Evolutionary conservation across 805 yeast species (phyloP).

Genomic region (Spathaspora boniae): DNA sequence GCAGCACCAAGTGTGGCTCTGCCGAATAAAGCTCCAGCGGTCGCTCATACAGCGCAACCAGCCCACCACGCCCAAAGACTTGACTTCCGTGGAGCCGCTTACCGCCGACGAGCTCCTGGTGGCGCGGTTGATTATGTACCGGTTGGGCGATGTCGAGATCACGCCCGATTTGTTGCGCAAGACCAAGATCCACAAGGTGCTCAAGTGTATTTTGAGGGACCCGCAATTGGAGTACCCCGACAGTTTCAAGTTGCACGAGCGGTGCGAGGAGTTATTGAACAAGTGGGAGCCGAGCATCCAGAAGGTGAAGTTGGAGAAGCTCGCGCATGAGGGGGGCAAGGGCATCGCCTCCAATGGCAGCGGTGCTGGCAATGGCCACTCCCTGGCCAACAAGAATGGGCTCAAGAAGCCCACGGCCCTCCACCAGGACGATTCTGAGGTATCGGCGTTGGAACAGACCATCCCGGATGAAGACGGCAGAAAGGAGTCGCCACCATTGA

Average conservation of each 20-base stretch:
- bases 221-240: conserved; percentile 38
- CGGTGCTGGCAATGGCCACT: not conserved
- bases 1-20: conserved; percentile 44
- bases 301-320: conserved; percentile 32
- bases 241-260: conserved; percentile 44
- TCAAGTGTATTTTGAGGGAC: conserved; percentile 44
- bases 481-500: conserved; percentile 3
- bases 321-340: conserved; percentile 4
- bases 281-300: conserved; percentile 40
- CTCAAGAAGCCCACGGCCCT: not conserved
- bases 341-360: no score
- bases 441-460: conserved; percentile 18
- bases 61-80: conserved; percentile 36
- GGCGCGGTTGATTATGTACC: conserved; percentile 36
- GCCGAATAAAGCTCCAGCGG: conserved; percentile 47
- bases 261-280: conserved; percentile 37
- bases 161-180: conserved; percentile 35
- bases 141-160: conserved; percentile 42
- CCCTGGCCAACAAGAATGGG: conserved; percentile 4
- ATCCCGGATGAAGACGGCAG: conserved; percentile 6
- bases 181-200: conserved; percentile 51
- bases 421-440: conserved; percentile 22
- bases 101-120: conserved; percentile 42
- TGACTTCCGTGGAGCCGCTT: conserved; percentile 33
- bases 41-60: conserved; percentile 45